Percentiles rank a stretch among this genome's conserved stretches.
Conservation (phyloP, 768 basidiomycete genomes). For the Suillus subluteus region DNA sequence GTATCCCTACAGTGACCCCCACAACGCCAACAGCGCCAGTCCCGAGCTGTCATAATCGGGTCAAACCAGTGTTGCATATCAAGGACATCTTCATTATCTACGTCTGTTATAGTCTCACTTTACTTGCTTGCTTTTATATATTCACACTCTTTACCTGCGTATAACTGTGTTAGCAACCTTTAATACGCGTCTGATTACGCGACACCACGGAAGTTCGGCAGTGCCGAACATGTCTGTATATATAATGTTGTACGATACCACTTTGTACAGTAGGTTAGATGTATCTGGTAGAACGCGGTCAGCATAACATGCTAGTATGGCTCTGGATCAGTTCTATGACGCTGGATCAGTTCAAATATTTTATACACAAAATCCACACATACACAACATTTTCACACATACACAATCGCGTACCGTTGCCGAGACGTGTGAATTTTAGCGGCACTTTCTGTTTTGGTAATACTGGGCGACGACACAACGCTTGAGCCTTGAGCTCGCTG, state of each 20-base stretch:
- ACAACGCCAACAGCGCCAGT: constrained; percentile 13
- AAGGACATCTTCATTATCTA: not conserved
- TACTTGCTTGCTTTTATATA: not conserved
- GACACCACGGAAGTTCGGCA: not conserved
- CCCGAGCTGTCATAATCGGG: constrained; percentile 11
- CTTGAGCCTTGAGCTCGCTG: no score
- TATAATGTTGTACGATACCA: not conserved
- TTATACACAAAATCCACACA: no score
- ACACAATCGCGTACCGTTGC: no score
- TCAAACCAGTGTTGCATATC: not conserved
- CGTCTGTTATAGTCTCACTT: not conserved
- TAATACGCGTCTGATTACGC: not conserved
- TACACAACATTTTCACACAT: no score
- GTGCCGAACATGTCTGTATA: not conserved
- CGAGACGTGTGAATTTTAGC: no score
- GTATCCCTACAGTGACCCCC: constrained; percentile 30
- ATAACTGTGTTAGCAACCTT: not conserved
- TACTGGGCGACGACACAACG: no score
- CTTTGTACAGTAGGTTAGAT: not conserved
- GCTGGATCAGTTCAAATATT: no score
- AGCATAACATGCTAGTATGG: not conserved
- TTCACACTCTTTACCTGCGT: constrained; percentile 3
- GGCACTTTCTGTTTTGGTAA: no score
- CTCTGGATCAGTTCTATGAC: no score
- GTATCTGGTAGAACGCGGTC: not conserved